Evolutionary conservation across 345 rosid genomes (phyloP).

Genomic region (Erysimum cheiranthoides): DNA sequence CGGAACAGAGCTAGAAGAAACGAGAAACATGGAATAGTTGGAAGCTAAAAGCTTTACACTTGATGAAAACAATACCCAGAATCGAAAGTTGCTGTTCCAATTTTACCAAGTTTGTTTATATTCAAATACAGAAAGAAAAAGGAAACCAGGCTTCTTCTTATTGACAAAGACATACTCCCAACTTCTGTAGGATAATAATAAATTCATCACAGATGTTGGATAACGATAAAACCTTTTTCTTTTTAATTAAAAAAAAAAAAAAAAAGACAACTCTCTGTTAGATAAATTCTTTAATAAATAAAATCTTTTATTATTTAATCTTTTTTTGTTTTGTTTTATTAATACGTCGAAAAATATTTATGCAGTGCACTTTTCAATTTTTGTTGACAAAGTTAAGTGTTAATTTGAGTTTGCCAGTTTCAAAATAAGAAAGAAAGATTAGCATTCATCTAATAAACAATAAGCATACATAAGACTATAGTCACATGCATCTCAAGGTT

Average conservation of each 20-base stretch:
- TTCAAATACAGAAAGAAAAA: slow-evolving; percentile 5
- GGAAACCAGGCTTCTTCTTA: neutral
- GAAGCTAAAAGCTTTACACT: neutral
- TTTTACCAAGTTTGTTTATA: neutral
- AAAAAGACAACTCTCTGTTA: neutral
- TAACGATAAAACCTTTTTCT: neutral
- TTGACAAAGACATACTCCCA: neutral
- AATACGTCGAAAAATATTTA: neutral
- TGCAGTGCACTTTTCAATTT: neutral
- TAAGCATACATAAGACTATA: too few species aligned
- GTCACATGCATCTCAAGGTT: neutral
- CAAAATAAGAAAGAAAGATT: too few species aligned
- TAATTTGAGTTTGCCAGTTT: too few species aligned
- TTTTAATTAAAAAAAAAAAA: too few species aligned
- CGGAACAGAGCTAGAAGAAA: slow-evolving; percentile 8
- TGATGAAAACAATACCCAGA: neutral
- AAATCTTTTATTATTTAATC: too few species aligned
- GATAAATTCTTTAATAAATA: neutral
- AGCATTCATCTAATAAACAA: neutral
- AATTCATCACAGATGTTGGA: neutral
- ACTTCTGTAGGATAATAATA: neutral
- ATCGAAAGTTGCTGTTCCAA: neutral
- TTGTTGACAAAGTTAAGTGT: neutral
- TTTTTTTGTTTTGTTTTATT: too few species aligned
- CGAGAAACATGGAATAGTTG: neutral